Evolutionary conservation across 371 early-diverging fungal species (phyloP).

Genomic region (Fennellomyces sp.): DNA sequence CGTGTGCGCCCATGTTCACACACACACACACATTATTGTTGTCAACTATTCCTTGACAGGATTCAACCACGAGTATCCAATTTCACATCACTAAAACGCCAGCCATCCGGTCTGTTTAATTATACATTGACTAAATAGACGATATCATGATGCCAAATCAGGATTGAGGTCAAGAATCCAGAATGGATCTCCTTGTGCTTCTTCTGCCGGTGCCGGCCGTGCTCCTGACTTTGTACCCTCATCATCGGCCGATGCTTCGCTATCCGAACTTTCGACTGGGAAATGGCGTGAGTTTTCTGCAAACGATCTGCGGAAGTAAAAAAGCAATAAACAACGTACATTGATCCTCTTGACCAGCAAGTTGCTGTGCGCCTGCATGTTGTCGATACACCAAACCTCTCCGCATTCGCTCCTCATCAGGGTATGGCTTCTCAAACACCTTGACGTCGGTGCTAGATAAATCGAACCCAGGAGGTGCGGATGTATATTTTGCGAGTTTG

Average conservation of each 20-base stretch:
- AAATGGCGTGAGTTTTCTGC: background rate
- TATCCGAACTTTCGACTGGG: conserved; percentile 45
- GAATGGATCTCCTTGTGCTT: conserved; percentile 41
- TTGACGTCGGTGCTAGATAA: conserved; percentile 35
- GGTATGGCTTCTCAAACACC: conserved; percentile 56
- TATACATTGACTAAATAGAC: too few relatives aligned
- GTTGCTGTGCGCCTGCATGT: conserved; percentile 23
- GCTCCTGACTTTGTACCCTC: background rate
- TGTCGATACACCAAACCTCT: conserved; percentile 51
- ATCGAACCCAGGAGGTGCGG: conserved; percentile 25
- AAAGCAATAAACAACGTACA: conserved; percentile 21
- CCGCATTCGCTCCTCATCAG: conserved; percentile 56
- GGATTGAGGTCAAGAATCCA: conserved; percentile 57
- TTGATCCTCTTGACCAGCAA: conserved; percentile 28
- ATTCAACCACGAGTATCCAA: too few relatives aligned
- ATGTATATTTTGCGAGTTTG: conserved; percentile 10
- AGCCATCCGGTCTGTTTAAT: too few relatives aligned
- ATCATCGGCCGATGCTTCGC: conserved; percentile 39
- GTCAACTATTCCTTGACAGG: too few relatives aligned
- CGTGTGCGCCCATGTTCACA: too few relatives aligned
- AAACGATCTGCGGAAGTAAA: background rate
- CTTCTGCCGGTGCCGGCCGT: conserved; percentile 24
- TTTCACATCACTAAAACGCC: too few relatives aligned
- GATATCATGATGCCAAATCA: conserved; percentile 35
- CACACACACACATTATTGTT: too few relatives aligned